A percentile compares a stretch with the other conserved stretches of the same genome.
These are phyloP conservation scores for Neurospora sp. DNA, from an alignment of 495 filamentous ascomycete genomes.

Conservation along the genomic window DNA sequence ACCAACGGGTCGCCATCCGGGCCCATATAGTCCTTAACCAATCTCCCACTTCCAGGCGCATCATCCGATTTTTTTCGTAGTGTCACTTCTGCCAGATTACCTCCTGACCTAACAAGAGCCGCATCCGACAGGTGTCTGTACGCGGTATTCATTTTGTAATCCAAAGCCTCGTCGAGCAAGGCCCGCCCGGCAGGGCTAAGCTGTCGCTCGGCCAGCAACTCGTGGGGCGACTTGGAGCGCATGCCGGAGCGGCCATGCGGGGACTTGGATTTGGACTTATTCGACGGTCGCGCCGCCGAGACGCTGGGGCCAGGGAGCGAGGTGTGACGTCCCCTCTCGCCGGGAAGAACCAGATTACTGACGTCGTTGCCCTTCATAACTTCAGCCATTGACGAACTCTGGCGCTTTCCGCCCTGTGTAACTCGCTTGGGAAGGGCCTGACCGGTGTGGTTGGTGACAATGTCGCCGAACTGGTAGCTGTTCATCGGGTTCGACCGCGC, in stretches of 20 bases:
- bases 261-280: constrained; percentile 58
- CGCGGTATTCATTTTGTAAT: constrained; percentile 48
- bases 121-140: constrained; percentile 59
- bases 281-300: constrained; percentile 23
- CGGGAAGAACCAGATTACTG: constrained; percentile 30
- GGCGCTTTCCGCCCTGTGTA: constrained; percentile 29
- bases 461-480: constrained; percentile 45
- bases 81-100: constrained; percentile 44
- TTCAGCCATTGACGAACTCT: constrained; percentile 36
- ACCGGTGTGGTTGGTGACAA: constrained; percentile 38
- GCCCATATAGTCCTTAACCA: constrained; percentile 62
- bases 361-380: constrained; percentile 38
- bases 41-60: constrained; percentile 42
- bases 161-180: constrained; percentile 40
- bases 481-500: constrained; percentile 30
- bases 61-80: constrained; percentile 33
- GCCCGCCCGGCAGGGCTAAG: constrained; percentile 30
- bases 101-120: constrained; percentile 44
- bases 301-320: constrained; percentile 31
- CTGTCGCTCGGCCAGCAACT: constrained; percentile 27
- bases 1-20: constrained; percentile 50
- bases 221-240: constrained; percentile 51
- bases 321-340: constrained; percentile 35
- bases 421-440: constrained; percentile 32
- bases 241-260: constrained; percentile 43